Percentiles rank a stretch among this genome's conserved stretches.
Conservation (phyloP, 2,329 filamentous ascomycete genomes). For the Tolypocladium amazonense region DNA sequence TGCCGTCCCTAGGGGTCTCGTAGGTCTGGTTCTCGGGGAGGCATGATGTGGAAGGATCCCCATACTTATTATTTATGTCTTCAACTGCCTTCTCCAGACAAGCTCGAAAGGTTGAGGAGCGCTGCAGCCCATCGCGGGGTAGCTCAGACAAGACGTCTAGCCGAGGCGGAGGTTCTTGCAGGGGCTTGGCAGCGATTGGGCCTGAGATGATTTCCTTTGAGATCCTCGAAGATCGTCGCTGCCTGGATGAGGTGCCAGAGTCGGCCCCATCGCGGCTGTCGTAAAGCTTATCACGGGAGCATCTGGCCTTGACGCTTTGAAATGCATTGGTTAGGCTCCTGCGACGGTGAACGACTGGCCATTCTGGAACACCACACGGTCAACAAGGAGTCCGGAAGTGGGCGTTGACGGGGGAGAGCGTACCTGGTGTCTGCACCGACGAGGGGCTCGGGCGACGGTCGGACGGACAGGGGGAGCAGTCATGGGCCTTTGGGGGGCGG, state of each 20-base stretch:
- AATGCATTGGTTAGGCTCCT: constrained; percentile 19
- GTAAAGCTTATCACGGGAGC: constrained; percentile 12
- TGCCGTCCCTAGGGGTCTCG: background rate
- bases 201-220: background rate
- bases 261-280: constrained; percentile 3
- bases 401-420: background rate
- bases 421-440: background rate
- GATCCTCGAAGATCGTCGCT: background rate
- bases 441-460: background rate
- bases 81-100: constrained; percentile 18
- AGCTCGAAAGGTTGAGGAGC: constrained; percentile 17
- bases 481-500: constrained; percentile 3
- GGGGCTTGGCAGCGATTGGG: background rate
- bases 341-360: constrained; percentile 7
- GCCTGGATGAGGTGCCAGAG: background rate
- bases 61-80: constrained; percentile 18
- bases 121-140: constrained; percentile 10
- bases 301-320: constrained; percentile 15
- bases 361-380: background rate
- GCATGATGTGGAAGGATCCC: constrained; percentile 3
- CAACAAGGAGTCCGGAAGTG: background rate
- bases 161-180: constrained; percentile 10
- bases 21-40: background rate
- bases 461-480: background rate
- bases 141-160: constrained; percentile 17